These are phyloP conservation scores for Zoysia japonica DNA, from an alignment of 176 grass and related monocot species.

Conservation along the genomic window DNA sequence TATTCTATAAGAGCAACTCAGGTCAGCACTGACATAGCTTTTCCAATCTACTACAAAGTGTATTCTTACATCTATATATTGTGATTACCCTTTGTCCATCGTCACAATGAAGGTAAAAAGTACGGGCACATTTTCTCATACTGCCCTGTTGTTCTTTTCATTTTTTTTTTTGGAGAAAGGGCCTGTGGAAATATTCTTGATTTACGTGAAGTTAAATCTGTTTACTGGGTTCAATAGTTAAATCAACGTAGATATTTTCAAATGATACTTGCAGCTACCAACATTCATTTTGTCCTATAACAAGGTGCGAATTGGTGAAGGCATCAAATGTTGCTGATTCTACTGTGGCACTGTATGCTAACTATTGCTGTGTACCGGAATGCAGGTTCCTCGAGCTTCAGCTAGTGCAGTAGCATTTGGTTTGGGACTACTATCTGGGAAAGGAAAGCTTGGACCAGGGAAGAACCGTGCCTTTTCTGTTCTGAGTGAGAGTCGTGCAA, in stretches of 20 bases:
- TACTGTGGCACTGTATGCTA: neutral
- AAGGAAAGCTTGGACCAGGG: conserved; percentile 81
- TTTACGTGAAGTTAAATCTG: neutral
- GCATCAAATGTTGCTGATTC: conserved; percentile 19
- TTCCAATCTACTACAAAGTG: conserved; percentile 6
- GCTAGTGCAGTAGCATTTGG: conserved; percentile 98
- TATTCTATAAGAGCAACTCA: conserved; percentile 88
- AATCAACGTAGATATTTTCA: neutral
- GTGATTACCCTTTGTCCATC: neutral
- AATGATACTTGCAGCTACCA: neutral
- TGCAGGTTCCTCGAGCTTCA: conserved; percentile 89
- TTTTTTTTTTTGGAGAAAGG: neutral
- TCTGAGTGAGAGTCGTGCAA: conserved; percentile 88
- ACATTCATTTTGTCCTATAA: neutral
- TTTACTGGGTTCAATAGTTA: neutral
- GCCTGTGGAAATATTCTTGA: conserved; percentile 1
- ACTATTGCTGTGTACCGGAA: conserved; percentile 6
- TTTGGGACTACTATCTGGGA: conserved; percentile 83
- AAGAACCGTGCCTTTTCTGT: conserved; percentile 87
- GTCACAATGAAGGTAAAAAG: neutral
- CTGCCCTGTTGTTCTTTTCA: neutral
- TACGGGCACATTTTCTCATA: neutral
- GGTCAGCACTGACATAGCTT: conserved; percentile 41
- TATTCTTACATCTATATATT: conserved; percentile 1
- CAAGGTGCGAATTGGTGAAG: neutral